Evolutionary conservation across 176 grass and related monocot genomes (phyloP).

Genomic region (Saccharum spontaneum): DNA sequence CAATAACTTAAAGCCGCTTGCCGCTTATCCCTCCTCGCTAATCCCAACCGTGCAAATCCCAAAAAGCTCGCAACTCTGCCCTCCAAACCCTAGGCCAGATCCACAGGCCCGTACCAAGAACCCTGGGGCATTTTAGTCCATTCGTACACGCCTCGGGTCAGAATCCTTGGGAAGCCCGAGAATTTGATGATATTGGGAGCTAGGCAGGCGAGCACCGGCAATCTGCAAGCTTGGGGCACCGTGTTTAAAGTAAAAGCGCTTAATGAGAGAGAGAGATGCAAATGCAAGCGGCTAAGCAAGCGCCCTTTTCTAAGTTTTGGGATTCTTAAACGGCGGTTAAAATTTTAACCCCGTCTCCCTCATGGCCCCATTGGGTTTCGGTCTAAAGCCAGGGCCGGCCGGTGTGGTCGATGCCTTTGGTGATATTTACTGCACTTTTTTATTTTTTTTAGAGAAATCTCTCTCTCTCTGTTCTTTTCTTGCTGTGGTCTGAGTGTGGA

Average conservation of each 20-base stretch:
- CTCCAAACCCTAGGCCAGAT: conserved; percentile 3
- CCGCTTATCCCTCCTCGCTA: conserved; percentile 22
- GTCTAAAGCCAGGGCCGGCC: conserved; percentile 27
- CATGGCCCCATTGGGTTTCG: background rate
- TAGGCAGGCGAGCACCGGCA: conserved; percentile 34
- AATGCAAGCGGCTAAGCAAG: conserved; percentile 36
- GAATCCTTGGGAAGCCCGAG: conserved; percentile 57
- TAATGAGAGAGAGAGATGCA: conserved; percentile 30
- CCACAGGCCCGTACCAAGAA: background rate
- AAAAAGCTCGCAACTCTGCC: background rate
- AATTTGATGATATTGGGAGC: conserved; percentile 70
- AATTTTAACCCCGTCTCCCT: conserved; percentile 11
- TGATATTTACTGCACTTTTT: conserved; percentile 30
- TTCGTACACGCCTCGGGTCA: background rate
- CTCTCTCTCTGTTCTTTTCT: conserved; percentile 6
- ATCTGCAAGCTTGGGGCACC: conserved; percentile 51
- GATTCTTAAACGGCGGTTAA: conserved; percentile 75
- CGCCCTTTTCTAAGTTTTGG: conserved; percentile 68
- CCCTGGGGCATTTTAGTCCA: conserved; percentile 26
- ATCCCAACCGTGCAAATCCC: conserved; percentile 66
- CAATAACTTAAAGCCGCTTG: conserved; percentile 28
- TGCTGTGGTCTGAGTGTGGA: background rate
- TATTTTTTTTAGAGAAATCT: background rate
- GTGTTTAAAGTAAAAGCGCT: conserved; percentile 86
- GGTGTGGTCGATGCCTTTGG: conserved; percentile 43